Base-by-base conservation (phyloP, 2,329 filamentous ascomycete species). In the Ophiostoma fasciatum region DNA sequence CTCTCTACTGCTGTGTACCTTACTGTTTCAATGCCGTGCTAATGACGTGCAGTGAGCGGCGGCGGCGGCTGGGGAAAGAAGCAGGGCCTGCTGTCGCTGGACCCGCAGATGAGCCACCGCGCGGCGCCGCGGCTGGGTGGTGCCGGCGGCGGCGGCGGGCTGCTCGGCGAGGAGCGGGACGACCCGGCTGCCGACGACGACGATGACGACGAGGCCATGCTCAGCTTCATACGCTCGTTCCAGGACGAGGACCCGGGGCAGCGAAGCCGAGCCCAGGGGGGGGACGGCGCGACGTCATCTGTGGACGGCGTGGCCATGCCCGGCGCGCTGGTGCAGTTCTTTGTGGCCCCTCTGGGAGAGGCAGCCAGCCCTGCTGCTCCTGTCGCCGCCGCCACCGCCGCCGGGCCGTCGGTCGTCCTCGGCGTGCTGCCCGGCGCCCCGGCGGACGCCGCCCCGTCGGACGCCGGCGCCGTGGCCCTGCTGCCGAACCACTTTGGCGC, bases 51-150 rank as follows among this genome's bases (percentile, higher is more conserved):
- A 66, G 71, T 87, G 43, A 85, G 81, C 48, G 83, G 83, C 5
- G 83, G 83, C 31, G 83, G 83, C 28, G 83, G 83, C 15, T 92
- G 83, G 83, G 83, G 83, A 13, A 63, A 70, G 38, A 90, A 88
- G 52, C 74, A 79, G 47, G 83, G 83, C 1, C 60, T 92, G 1
- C 59, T 92, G 4, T 83, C 82, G 6, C 63, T 92, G 4, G 82
- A 90, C 49, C 81, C 83, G 4, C 68, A 82, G 44, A 66, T 61
- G 13, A 62, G 53, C 15, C 69, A 71, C 46, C 58, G 57, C n/a
- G 46, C 53, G 1, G 51, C 57, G 1, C 63, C 30, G 8, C 31
- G 30, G 17, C 23, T 35, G 4, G 20, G 22, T 19, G n/a, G n/a
- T 17, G 33, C 17, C 7, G 33, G 20, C 2, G 7, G 14, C 14